Base-by-base conservation (phyloP, 495 filamentous ascomycete species). In the Neurospora cerealis region DNA sequence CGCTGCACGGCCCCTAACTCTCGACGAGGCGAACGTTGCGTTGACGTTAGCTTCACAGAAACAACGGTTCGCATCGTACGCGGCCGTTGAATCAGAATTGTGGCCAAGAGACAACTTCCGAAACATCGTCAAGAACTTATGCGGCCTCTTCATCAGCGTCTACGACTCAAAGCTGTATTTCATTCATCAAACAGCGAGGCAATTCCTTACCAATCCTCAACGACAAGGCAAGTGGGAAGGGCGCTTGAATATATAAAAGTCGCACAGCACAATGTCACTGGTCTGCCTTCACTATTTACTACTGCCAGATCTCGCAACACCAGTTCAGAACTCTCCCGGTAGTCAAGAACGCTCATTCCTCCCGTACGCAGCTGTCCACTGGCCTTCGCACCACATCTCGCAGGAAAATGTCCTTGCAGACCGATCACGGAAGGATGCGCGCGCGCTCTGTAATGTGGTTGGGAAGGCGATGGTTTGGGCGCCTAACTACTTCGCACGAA, bases 121-220 rank as follows among this genome's bases (percentile, higher is more conserved):
- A 66, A 70, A 6, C 13, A 73, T 21, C 0, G 76, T 83, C 5
- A 73, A 77, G 76, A 76, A 81, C 60, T 75, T 81, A 36, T 85
- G 82, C 71, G 83, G 83, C 10, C 74, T 81, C 2, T 83, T 86
- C 69, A 74, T 86, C 19, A 79, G 39, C 39, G 74, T 83, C 21
- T 46, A 79, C 41, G 79, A 83, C 69, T 70, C 54, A 32, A 81
- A 79, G 72, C n/a, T 85, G 13, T 83, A 66, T 38, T 80, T 85
- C 28, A 79, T 86, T 60, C 83, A 86, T 73, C 80, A 84, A 42
- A 86, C 83, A 32, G 83, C 82, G 38, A 80, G 76, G 72, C 83
- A 85, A 70, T 86, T 85, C 37, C 78, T 85, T 17, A 73, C 75
- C 15, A 15, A 37, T 70, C 34, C 73, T 9, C 19, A 74, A 46